Conservation (phyloP, 2,329 filamentous ascomycete species). For the Fonsecaea pedrosoi region DNA sequence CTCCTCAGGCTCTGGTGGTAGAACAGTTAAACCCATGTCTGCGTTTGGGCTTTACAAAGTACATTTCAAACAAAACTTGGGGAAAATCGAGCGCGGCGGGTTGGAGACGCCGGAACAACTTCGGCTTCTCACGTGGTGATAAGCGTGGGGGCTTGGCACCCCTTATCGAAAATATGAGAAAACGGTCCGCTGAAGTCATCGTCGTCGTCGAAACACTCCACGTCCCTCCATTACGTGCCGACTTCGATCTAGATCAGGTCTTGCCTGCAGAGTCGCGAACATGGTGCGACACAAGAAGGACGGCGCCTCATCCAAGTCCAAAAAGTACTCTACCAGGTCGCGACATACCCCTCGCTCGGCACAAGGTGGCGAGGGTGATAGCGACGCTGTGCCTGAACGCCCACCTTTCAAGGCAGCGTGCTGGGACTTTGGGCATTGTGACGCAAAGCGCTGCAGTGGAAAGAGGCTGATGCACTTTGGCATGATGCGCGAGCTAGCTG, state of each 20-base stretch:
- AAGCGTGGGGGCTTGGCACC: slow-evolving; percentile 13
- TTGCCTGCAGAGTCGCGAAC: slow-evolving; percentile 11
- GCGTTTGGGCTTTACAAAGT: neutral
- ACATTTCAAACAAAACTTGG: neutral
- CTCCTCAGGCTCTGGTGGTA: slow-evolving; percentile 57
- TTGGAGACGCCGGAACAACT: slow-evolving; percentile 16
- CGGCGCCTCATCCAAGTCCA: slow-evolving; percentile 72
- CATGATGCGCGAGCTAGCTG: slow-evolving; percentile 88
- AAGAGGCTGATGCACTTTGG: slow-evolving; percentile 92
- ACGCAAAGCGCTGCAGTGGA: slow-evolving; percentile 93
- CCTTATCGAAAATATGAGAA: neutral
- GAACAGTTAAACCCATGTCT: slow-evolving; percentile 65
- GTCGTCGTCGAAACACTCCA: neutral
- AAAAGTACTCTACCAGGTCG: slow-evolving; percentile 69
- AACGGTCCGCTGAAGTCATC: neutral
- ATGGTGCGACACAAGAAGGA: slow-evolving; percentile 99
- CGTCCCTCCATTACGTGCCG: neutral
- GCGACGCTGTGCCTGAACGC: slow-evolving; percentile 45
- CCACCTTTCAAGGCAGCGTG: slow-evolving; percentile 86
- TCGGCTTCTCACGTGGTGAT: slow-evolving; percentile 27
- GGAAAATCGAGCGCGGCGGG: neutral
- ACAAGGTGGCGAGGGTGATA: slow-evolving; percentile 48
- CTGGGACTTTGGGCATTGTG: slow-evolving; percentile 98
- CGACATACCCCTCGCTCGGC: slow-evolving; percentile 58
- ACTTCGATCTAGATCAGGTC: neutral